These are phyloP conservation scores for Penicillium fimorum DNA, from an alignment of 495 filamentous ascomycete genomes.

Conservation along the genomic window DNA sequence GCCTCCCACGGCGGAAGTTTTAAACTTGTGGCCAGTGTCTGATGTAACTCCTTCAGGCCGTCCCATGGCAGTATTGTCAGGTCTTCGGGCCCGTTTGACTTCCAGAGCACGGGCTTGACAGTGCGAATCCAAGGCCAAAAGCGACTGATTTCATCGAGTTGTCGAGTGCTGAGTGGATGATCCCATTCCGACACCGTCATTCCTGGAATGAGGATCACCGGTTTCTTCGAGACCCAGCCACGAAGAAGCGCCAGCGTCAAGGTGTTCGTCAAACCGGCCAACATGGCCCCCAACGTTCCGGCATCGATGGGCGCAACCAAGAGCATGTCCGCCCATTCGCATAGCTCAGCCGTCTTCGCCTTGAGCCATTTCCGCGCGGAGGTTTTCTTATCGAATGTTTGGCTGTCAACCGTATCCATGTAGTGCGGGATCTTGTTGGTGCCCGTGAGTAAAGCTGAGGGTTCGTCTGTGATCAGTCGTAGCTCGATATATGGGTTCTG, in stretches of 20 bases:
- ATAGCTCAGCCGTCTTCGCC: constrained; percentile 65
- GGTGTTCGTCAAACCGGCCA: constrained; percentile 72
- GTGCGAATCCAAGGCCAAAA: constrained; percentile 83
- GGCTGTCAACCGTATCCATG: constrained; percentile 48
- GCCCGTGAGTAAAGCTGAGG: constrained; percentile 43
- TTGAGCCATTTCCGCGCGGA: constrained; percentile 47
- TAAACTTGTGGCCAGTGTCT: constrained; percentile 59
- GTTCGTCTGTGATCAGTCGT: constrained; percentile 49
- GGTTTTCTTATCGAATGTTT: constrained; percentile 48
- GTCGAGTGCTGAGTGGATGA: constrained; percentile 78
- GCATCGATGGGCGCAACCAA: constrained; percentile 82
- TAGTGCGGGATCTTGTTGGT: constrained; percentile 48
- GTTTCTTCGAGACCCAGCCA: constrained; percentile 80
- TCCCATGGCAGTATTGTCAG: constrained; percentile 60
- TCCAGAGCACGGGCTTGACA: constrained; percentile 69
- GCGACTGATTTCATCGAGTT: constrained; percentile 72
- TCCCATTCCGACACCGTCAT: constrained; percentile 85
- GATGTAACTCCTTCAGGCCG: constrained; percentile 61
- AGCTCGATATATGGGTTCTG: constrained; percentile 44
- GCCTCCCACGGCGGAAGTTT: constrained; percentile 25
- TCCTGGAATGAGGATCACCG: constrained; percentile 75
- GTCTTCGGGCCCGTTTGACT: constrained; percentile 55
- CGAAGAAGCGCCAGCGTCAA: constrained; percentile 71
- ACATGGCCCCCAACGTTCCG: constrained; percentile 77
- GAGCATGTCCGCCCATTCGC: constrained; percentile 84